Evolutionary conservation across 108 stramenopile genomes (phyloP), one percentile per base, ranked within the genome.

Genomic region (Skeletonema grethae): DNA sequence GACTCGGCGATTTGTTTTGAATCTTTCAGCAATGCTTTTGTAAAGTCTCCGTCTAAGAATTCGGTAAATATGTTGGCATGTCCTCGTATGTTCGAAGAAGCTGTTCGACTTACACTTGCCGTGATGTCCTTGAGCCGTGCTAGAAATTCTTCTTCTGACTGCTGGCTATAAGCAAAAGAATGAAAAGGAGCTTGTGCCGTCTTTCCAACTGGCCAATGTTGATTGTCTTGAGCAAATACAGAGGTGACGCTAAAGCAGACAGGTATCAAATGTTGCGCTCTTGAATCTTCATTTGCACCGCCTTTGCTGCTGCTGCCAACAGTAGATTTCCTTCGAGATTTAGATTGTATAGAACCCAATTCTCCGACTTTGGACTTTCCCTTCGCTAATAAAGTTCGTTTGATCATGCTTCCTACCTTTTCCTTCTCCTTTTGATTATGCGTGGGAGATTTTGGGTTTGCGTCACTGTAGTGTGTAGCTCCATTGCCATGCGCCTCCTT

Each of bases 71-170:
- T 53, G 34, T 73, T 73, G 5, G 72, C 32, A 11, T 63, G 63
- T 29, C 68, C 69, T 16, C 55, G 5, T 12, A 35, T 36, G 29
- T 20, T 65, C 34, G 61, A 15, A 18, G 50, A 8, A n/a, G 50
- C 6, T 32, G 64, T n/a, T n/a, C 15, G 41, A 43, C 46, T 36
- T 67, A 35, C 22, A 22, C 3, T 43, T 46, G 36, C 48, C 22
- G 64, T 12, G 1, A 50, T 12, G 66, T 10, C 7, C 76, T 18
- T 18, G 20, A 92, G 65, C 7, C 80, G 64, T 38, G 72, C 65
- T 11, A 90, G 55, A 67, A 90, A 93, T 4, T 87, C 84, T 1
- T 88, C 88, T 57, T 93, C 81, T 3, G 84, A 79, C 69, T 87
- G 87, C 29, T 77, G 69, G 18, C 59, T 48, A 1, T 28, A 28